Conservation (phyloP, 2,329 filamentous ascomycete genomes). For the Cordyceps tenuipes region DNA sequence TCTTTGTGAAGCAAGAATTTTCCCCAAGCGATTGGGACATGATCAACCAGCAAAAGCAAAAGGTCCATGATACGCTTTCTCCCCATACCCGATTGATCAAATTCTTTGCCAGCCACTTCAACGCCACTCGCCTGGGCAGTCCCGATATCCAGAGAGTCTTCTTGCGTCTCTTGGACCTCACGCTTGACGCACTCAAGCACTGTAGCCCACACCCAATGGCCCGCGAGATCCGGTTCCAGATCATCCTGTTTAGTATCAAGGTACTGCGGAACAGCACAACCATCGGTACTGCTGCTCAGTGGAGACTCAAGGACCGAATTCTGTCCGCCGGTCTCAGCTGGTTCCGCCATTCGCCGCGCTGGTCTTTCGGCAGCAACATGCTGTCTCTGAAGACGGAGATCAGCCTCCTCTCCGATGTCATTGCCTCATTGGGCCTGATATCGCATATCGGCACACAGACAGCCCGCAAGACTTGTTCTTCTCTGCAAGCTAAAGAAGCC, state of each 20-base stretch:
- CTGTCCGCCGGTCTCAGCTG: constrained; percentile 79
- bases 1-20: constrained; percentile 86
- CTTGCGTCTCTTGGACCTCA: constrained; percentile 69
- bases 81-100: constrained; percentile 81
- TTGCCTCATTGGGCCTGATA: constrained; percentile 56
- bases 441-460: constrained; percentile 48
- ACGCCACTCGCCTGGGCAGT: constrained; percentile 79
- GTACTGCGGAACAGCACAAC: constrained; percentile 67
- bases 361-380: constrained; percentile 93
- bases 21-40: constrained; percentile 76
- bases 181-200: constrained; percentile 63
- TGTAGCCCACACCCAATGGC: constrained; percentile 76
- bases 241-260: constrained; percentile 73
- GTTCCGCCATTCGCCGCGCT: constrained; percentile 76
- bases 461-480: constrained; percentile 50
- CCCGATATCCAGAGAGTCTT: constrained; percentile 76
- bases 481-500: constrained; percentile 70
- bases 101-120: constrained; percentile 91
- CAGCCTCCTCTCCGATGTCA: constrained; percentile 69
- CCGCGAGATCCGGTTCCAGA: constrained; percentile 83
- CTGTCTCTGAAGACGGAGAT: constrained; percentile 91
- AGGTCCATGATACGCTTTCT: constrained; percentile 72
- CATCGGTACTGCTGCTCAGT: constrained; percentile 55
- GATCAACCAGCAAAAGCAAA: constrained; percentile 66
- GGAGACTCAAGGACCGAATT: constrained; percentile 81